Base-by-base conservation (phyloP, 495 filamentous ascomycete species). In the Hypoxylon subgilvum region DNA sequence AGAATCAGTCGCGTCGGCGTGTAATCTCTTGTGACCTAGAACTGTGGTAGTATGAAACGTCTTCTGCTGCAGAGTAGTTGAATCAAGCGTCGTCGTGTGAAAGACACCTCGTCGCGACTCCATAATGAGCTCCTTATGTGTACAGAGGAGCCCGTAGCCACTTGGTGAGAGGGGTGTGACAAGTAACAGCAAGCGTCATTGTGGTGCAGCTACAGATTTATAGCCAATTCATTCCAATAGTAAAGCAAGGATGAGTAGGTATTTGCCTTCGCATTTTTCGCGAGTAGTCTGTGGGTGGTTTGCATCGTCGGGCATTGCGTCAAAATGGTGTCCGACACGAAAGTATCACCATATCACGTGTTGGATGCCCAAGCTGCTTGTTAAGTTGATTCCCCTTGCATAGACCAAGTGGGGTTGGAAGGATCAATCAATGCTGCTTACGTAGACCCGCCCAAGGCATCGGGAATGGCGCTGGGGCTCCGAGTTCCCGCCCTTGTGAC, bases 31-130 rank as follows among this genome's bases (percentile, higher is more conserved):
- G 19, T 35, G 55, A 17, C 67, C 61, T 12, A 55, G 47, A 19
- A 57, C 10, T 3, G 67, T 63, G 6, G 61, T 65, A 25, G 51
- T 60, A 41, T 67, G 48, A 9, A 64, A 57, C 21, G 55, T 47
- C 5, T 35, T 40, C 8, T 65, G 57, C 27, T 60, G 61, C 18
- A 53, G 57, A 16, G 57, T 43, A 19, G 59, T 63, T n/a, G 67
- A 61, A 3, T 65, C 57, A 25, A 70, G 34, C 7, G 67, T 70
- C 7, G 67, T 68, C 35, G 55, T 60, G 55, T 70, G 67, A 1
- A 62, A 58, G 19, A 60, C 51, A 9, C 65, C 61, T 31, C 50
- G 48, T 19, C n/a, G 60, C n/a, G 42, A 45, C 35, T 68, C 67
- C 67, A 70, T 70, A 14, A 10, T 30, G 14, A 36, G 28, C n/a